Conservation (phyloP, 2,329 filamentous ascomycete genomes). For the Nannizzia gypsea region DNA sequence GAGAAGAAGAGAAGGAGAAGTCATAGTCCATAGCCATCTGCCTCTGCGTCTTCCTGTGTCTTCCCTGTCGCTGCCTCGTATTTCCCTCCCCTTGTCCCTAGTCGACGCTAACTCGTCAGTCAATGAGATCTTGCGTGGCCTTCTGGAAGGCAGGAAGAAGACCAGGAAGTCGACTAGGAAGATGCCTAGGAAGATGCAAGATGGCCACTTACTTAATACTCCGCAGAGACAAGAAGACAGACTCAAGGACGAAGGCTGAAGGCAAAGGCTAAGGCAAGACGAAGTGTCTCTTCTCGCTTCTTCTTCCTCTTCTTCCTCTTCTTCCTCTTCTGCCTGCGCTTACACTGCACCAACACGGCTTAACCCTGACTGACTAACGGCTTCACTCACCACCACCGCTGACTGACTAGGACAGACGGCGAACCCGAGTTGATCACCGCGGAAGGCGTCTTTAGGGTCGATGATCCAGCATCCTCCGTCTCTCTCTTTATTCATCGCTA, state of each 20-base stretch:
- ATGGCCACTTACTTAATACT: no score
- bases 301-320: no score
- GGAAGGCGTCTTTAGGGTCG: neutral
- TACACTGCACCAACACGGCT: neutral
- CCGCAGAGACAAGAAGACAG: no score
- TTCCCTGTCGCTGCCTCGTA: neutral
- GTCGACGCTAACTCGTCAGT: neutral
- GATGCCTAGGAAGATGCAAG: no score
- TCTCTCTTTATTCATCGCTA: no score
- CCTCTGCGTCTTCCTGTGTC: no score
- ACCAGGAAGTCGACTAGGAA: no score
- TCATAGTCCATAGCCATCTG: no score
- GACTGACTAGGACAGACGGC: neutral
- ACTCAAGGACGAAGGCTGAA: no score
- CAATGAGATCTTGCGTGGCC: neutral
- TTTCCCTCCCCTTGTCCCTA: neutral
- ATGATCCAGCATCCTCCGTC: neutral
- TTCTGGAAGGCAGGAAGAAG: neutral
- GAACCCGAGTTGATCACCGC: neutral
- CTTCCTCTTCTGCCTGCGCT: no score
- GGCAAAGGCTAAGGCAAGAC: no score
- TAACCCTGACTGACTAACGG: neutral
- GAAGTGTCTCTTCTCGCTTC: no score
- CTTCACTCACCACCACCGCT: neutral
- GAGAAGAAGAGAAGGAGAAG: neutral